Evolutionary conservation across 371 early-diverging fungal genomes (phyloP).

Genomic region (Apophysomyces elegans): DNA sequence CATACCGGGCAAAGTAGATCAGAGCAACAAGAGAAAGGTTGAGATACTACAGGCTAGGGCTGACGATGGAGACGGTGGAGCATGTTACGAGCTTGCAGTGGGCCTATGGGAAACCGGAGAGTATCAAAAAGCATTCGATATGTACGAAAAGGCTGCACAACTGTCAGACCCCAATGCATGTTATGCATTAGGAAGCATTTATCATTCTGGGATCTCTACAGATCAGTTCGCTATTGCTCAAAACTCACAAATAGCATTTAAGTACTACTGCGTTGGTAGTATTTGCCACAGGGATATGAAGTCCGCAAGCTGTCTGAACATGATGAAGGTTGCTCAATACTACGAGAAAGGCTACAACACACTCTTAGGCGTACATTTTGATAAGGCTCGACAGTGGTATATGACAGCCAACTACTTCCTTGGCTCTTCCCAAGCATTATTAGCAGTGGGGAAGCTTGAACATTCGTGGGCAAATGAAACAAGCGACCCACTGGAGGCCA

Average conservation of each 20-base stretch:
- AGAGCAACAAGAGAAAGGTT: no score
- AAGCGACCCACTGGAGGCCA: neutral
- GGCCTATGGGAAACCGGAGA: neutral
- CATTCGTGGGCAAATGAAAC: conserved; percentile 14
- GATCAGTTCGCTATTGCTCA: conserved; percentile 5
- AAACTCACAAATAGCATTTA: conserved; percentile 18
- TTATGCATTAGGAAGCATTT: neutral
- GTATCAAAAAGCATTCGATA: neutral
- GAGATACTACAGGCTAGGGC: no score
- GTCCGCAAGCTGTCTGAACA: no score
- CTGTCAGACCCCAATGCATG: neutral
- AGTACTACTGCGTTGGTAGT: neutral
- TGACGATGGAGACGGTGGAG: no score
- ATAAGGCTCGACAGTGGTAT: conserved; percentile 13
- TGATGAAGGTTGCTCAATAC: conserved; percentile 17
- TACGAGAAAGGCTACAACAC: neutral
- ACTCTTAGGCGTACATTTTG: neutral
- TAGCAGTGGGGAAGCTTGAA: conserved; percentile 22
- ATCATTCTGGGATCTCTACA: neutral
- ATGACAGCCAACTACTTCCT: neutral
- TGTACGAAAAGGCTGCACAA: no score
- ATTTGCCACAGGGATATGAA: no score
- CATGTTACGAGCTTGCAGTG: neutral
- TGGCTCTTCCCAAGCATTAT: no score
- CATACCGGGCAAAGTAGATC: accelerated